These are phyloP conservation scores for Fusarium bactridioides DNA, from an alignment of 2,329 filamentous ascomycete species.

Conservation along the genomic window DNA sequence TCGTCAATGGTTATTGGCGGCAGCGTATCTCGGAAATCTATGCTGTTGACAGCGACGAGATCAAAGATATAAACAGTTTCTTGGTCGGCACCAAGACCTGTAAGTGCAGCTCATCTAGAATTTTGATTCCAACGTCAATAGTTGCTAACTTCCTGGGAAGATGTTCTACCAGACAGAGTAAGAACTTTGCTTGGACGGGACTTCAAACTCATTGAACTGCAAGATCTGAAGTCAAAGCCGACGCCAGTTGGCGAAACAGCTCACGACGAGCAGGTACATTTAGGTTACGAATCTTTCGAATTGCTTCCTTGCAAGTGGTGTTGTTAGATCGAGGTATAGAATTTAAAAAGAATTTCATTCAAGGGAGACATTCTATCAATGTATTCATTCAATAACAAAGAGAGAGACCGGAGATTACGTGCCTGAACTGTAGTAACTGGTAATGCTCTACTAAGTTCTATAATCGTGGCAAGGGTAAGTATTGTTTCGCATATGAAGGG, in stretches of 20 bases:
- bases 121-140: rapidly evolving
- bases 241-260: rapidly evolving
- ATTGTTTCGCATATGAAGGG: too few species aligned
- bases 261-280: rapidly evolving
- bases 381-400: too few species aligned
- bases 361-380: rapidly evolving
- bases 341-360: not conserved
- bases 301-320: rapidly evolving
- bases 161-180: rapidly evolving
- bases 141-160: rapidly evolving
- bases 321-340: rapidly evolving
- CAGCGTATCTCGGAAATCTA: not conserved
- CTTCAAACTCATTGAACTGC: not conserved
- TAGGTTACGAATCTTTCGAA: rapidly evolving
- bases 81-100: not conserved
- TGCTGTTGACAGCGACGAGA: rapidly evolving
- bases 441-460: too few species aligned
- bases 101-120: rapidly evolving
- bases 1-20: not conserved
- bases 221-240: rapidly evolving
- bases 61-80: rapidly evolving
- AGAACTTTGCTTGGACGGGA: rapidly evolving
- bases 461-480: too few species aligned
- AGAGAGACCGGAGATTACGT: too few species aligned
- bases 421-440: too few species aligned